These are phyloP conservation scores for Trypanosoma cruzi DNA, from an alignment of 208 protist species.

Conservation along the genomic window DNA sequence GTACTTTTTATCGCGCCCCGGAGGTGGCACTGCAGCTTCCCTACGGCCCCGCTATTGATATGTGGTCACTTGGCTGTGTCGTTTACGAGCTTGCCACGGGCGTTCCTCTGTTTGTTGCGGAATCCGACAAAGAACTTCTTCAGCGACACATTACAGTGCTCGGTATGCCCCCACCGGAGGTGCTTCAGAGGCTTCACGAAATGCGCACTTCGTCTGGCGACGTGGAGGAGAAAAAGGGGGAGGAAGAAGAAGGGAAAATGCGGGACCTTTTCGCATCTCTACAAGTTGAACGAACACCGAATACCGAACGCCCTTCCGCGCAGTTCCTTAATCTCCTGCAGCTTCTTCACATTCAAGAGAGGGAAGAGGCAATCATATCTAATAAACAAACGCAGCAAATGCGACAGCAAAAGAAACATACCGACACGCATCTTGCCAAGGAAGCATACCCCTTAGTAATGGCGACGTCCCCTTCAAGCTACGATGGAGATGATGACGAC, in stretches of 20 bases:
- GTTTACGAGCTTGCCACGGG: constrained; percentile 58
- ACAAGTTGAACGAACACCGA: neutral
- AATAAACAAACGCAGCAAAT: neutral
- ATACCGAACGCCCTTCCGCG: neutral
- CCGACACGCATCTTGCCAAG: no score
- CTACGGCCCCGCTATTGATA: constrained; percentile 67
- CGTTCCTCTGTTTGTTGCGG: constrained; percentile 39
- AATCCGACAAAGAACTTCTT: constrained; percentile 43
- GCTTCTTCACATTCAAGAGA: constrained; percentile 15
- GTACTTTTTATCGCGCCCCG: constrained; percentile 95
- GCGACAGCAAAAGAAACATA: no score
- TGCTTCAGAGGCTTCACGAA: neutral
- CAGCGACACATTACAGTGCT: constrained; percentile 32
- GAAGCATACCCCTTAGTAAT: no score
- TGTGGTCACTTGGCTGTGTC: constrained; percentile 69
- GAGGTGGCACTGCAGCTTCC: constrained; percentile 91
- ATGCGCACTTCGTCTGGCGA: neutral
- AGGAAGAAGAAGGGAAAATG: no score
- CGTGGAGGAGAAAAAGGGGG: neutral
- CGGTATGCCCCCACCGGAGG: constrained; percentile 33
- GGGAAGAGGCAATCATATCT: neutral
- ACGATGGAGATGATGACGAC: no score
- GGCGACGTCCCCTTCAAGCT: no score
- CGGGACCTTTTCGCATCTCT: constrained; percentile 2
- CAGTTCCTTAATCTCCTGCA: constrained; percentile 4